Evolutionary conservation across 2,329 filamentous ascomycete species (phyloP).

Genomic region (Emergomyces orientalis): DNA sequence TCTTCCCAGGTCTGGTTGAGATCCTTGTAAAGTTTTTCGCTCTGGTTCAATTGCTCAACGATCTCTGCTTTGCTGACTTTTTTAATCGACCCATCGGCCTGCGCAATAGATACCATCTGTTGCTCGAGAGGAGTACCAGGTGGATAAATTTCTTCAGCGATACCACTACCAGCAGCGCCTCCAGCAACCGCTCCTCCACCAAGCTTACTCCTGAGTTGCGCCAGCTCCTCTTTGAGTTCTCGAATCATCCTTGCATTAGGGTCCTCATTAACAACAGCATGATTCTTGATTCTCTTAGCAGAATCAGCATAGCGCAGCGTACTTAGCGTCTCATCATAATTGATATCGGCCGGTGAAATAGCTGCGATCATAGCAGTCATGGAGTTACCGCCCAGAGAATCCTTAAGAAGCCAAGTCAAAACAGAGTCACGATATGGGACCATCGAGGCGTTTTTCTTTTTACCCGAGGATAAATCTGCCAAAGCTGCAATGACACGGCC

Average conservation of each 20-base stretch:
- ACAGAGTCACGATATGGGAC: slow-evolving; percentile 97
- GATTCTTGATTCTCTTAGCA: slow-evolving; percentile 99
- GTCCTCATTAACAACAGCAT: slow-evolving; percentile 97
- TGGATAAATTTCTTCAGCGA: slow-evolving; percentile 73
- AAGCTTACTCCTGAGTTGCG: slow-evolving; percentile 76
- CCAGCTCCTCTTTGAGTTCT: slow-evolving; percentile 90
- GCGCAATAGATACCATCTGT: slow-evolving; percentile 91
- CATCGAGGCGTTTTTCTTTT: slow-evolving; percentile 63
- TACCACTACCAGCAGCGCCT: slow-evolving; percentile 38
- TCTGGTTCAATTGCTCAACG: slow-evolving; percentile 89
- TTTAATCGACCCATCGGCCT: slow-evolving; percentile 74
- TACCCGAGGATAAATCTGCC: slow-evolving; percentile 77
- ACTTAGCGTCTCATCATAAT: slow-evolving; percentile 94
- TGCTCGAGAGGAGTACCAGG: slow-evolving; percentile 87
- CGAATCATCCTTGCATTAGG: slow-evolving; percentile 98
- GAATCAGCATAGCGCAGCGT: slow-evolving; percentile 95
- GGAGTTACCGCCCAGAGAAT: slow-evolving; percentile 94
- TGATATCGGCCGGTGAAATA: slow-evolving; percentile 96
- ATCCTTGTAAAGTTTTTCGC: slow-evolving; percentile 90
- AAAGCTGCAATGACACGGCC: slow-evolving; percentile 95
- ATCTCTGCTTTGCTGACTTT: slow-evolving; percentile 98
- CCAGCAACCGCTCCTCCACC: slow-evolving; percentile 46
- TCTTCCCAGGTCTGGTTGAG: slow-evolving; percentile 99
- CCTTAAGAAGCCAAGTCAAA: slow-evolving; percentile 91
- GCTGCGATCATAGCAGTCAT: slow-evolving; percentile 99